Evolutionary conservation across 805 yeast species (phyloP), one percentile per base, ranked within the genome.

Genomic region (Ogataea dorogensis): DNA sequence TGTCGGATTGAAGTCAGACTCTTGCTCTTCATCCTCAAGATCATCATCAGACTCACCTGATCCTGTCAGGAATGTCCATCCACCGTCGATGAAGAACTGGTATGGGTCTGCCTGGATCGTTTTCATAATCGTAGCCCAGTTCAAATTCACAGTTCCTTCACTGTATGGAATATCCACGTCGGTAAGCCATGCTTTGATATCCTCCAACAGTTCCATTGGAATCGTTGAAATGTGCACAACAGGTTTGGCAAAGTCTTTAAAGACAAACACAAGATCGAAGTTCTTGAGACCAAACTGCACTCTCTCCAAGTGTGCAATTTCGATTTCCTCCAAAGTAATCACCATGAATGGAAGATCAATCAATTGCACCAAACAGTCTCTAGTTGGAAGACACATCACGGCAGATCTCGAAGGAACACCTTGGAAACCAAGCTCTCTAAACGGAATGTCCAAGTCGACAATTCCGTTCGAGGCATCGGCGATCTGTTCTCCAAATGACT

Each of bases 361-460:
- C 45, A 93, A 73, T 66, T 91, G 98, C 31, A 93, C 84, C 52
- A 93, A 73, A 71, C 98, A 93, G 60, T 93, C 98, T 56, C 98
- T 81, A 0, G 98, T 89, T 33, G 98, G 98, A 79, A 91, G 85
- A 72, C 96, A 82, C 53, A 82, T 79, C 12, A 93, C 96, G 11
- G 95, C 84, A 6, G 97, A 86, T 56, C 98, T 76, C 62, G 82
- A 85, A 24, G 98, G 98, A 17, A 93, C 98, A 75, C 98, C 98
- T 49, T 80, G 86, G 75, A 93, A 93, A 18, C 98, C 98, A 38
- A 93, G 73, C 57, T 93, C 98, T 58, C 96, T 78, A 68, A 93
- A 87, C 23, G 98, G 97, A 36, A 86, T 77, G 63, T 93, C 98
- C 39, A 93, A 79, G 51, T 88, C 96, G 27, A 89, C 69, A 44